These are phyloP conservation scores for Pseudopediastrum boryanum DNA, from an alignment of 139 green algal species.

Conservation along the genomic window DNA sequence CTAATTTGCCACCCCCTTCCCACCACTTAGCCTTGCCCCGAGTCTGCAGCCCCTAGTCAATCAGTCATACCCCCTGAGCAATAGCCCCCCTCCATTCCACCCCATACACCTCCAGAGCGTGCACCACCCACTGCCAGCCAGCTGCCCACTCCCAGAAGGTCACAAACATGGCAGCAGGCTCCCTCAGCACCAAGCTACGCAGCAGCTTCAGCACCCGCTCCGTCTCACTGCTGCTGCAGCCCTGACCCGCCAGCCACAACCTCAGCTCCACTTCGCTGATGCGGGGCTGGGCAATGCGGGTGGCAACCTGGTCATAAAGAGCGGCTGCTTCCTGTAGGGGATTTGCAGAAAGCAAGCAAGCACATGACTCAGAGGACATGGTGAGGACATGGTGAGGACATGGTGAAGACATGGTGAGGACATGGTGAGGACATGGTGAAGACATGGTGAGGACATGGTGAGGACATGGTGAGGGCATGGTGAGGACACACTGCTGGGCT, in stretches of 20 bases:
- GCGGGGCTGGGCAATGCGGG: constrained; percentile 8
- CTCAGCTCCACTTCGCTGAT: constrained; percentile 35
- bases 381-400: too few species aligned
- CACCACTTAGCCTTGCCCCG: too few species aligned
- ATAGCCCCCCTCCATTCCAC: constrained; percentile 20
- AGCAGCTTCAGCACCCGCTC: constrained; percentile 34
- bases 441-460: too few species aligned
- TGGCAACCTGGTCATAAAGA: constrained; percentile 30
- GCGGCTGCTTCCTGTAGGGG: constrained; percentile 16
- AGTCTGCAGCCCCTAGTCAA: too few species aligned
- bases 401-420: too few species aligned
- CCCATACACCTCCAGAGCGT: constrained; percentile 37
- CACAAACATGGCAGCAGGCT: not conserved
- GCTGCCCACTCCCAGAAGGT: constrained; percentile 27
- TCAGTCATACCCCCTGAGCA: too few species aligned
- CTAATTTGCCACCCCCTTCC: too few species aligned
- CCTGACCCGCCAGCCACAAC: constrained; percentile 30
- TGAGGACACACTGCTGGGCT: too few species aligned
- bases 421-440: too few species aligned
- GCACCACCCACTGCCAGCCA: constrained; percentile 36
- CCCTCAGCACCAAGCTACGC: constrained; percentile 15
- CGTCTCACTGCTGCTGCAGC: constrained; percentile 24
- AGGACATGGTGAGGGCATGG: too few species aligned
- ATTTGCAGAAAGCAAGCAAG: not conserved
- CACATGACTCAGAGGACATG: too few species aligned